Evolutionary conservation across 163 green algal species (phyloP).

Genomic region (Scenedesmus sp.): DNA sequence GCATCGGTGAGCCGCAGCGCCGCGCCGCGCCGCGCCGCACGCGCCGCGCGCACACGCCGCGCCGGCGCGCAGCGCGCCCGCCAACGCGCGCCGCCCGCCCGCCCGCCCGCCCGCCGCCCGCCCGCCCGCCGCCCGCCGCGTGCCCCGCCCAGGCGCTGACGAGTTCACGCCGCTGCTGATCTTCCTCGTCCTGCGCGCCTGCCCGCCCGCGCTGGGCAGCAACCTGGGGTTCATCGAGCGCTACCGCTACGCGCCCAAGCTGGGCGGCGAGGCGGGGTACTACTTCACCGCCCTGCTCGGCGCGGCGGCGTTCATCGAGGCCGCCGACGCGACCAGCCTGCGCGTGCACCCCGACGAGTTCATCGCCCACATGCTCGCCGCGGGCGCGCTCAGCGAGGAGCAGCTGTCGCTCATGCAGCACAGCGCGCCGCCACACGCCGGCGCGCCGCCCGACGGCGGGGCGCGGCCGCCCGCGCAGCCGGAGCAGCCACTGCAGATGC

Average conservation of each 20-base stretch:
- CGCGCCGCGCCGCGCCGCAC: neutral
- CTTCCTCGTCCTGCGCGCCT: conserved; percentile 83
- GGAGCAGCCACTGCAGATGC: conserved; percentile 18
- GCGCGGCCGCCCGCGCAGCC: neutral
- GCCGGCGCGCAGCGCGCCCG: neutral
- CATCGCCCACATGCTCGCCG: conserved; percentile 79
- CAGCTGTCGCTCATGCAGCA: conserved; percentile 49
- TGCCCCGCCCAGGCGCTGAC: conserved; percentile 81
- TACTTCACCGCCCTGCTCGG: conserved; percentile 96
- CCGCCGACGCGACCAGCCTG: conserved; percentile 76
- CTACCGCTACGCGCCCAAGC: conserved; percentile 76
- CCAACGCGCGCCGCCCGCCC: no score
- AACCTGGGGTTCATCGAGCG: conserved; percentile 95
- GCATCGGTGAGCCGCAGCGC: conserved; percentile 34
- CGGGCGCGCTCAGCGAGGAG: conserved; percentile 75
- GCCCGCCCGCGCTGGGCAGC: conserved; percentile 78
- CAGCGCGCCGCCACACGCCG: neutral
- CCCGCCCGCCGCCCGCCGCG: no score
- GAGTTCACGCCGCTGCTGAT: conserved; percentile 96
- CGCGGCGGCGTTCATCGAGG: conserved; percentile 85
- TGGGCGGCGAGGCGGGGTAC: conserved; percentile 89
- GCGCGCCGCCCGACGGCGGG: no score
- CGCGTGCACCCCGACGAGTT: conserved; percentile 84
- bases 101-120: no score
- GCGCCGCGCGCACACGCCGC: neutral